A percentile compares a stretch with the other conserved stretches of the same genome.
phyloP scores from a whole-genome alignment of 176 grass and related monocot species.

The Dendrocalamus sinicus region DNA sequence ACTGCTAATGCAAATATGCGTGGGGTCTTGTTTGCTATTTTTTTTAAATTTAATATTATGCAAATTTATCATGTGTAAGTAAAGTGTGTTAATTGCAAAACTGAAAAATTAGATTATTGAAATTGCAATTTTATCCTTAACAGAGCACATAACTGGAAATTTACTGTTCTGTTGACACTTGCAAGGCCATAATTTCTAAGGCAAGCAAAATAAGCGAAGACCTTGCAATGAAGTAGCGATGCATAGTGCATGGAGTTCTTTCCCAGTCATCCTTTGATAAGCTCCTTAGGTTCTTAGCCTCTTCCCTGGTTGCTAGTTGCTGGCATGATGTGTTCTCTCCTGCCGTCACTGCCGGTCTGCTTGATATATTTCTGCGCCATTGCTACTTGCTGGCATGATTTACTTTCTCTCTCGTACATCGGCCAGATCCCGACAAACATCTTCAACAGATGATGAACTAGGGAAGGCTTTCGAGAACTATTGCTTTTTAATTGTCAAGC shows the following conservation, averaged over 20 bases:
- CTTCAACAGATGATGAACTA: background rate
- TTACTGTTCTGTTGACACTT: conserved; percentile 1
- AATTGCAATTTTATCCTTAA: background rate
- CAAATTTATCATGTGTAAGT: background rate
- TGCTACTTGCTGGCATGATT: background rate
- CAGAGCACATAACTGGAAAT: conserved; percentile 10
- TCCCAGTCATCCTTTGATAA: background rate
- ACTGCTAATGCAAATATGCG: background rate
- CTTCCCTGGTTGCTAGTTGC: background rate
- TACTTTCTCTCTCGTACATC: background rate
- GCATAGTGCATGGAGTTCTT: conserved; percentile 4
- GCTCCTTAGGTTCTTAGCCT: background rate
- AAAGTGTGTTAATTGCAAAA: background rate
- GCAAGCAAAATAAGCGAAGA: background rate
- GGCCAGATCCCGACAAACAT: background rate
- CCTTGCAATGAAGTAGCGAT: conserved; percentile 18
- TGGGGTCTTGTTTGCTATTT: background rate
- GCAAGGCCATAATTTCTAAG: background rate
- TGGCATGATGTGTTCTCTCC: background rate
- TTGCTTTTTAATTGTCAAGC: background rate
- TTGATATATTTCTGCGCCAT: background rate
- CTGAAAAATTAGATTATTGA: background rate
- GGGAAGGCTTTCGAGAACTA: background rate
- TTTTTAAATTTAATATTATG: background rate
- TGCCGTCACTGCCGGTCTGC: background rate